These are phyloP conservation scores for Deakozyma indianensis DNA, from an alignment of 805 yeast species.

Conservation along the genomic window DNA sequence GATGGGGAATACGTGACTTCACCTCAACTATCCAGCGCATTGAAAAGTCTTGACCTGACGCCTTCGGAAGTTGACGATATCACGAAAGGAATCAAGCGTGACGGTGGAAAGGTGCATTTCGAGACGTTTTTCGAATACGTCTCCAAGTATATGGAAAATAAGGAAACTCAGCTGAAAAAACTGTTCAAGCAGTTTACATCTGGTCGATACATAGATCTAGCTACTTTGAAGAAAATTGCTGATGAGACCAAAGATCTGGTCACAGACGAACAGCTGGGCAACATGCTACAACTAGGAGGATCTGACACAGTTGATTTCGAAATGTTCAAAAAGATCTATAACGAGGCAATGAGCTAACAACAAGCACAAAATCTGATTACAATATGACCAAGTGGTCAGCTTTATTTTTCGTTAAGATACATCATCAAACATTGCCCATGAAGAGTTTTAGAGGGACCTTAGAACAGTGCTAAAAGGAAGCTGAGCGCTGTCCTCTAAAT, in stretches of 20 bases:
- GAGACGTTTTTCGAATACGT: neutral
- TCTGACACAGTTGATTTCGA: neutral
- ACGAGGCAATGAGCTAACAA: neutral
- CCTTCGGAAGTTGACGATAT: neutral
- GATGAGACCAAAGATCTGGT: neutral
- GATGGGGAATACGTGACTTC: neutral
- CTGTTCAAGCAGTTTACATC: neutral
- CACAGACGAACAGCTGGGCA: neutral
- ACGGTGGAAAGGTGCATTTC: neutral
- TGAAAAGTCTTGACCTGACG: neutral
- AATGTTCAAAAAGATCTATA: neutral
- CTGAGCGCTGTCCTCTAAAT: slow-evolving; percentile 16
- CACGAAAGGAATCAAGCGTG: neutral
- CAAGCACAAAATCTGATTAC: too few species aligned
- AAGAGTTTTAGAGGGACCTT: too few species aligned
- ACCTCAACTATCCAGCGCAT: neutral
- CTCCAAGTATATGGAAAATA: neutral
- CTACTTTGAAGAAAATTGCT: neutral
- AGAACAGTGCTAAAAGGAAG: too few species aligned
- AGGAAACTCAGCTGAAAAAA: neutral
- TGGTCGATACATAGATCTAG: neutral
- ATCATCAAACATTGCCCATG: too few species aligned
- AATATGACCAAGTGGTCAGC: too few species aligned
- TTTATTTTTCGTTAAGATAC: too few species aligned
- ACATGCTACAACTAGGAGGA: neutral